These are phyloP conservation scores for Lasiodiplodia citricola DNA, from an alignment of 2,329 filamentous ascomycete genomes.

Conservation along the genomic window DNA sequence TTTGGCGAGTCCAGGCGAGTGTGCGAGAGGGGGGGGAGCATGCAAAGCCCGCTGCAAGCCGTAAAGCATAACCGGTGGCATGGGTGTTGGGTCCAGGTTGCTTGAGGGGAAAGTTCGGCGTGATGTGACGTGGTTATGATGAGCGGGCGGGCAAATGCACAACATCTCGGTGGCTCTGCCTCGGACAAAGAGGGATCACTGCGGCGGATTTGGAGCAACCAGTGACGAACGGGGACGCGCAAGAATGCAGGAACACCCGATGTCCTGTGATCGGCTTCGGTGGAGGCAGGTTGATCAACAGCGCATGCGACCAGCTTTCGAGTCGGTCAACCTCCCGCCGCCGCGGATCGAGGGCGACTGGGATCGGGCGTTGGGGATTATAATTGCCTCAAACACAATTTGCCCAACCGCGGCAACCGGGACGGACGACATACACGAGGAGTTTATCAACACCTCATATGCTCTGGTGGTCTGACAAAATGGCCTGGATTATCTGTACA, in stretches of 20 bases:
- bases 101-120: constrained; percentile 15
- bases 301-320: constrained; percentile 15
- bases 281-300: constrained; percentile 22
- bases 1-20: background rate
- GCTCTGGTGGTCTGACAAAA: background rate
- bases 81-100: constrained; percentile 1
- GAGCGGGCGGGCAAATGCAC: background rate
- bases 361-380: background rate
- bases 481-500: constrained; percentile 10
- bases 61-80: constrained; percentile 4
- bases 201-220: background rate
- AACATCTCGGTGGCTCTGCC: background rate
- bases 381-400: background rate
- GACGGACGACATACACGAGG: background rate
- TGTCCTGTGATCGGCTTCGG: constrained; percentile 15
- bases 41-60: constrained; percentile 5
- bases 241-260: constrained; percentile 19
- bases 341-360: background rate
- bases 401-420: background rate
- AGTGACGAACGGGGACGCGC: background rate
- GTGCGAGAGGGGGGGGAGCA: background rate
- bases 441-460: background rate
- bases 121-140: constrained; percentile 21
- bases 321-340: constrained; percentile 19
- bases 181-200: background rate